Conservation (phyloP, 352 stramenopile genomes). For the Globisporangium nunn region DNA sequence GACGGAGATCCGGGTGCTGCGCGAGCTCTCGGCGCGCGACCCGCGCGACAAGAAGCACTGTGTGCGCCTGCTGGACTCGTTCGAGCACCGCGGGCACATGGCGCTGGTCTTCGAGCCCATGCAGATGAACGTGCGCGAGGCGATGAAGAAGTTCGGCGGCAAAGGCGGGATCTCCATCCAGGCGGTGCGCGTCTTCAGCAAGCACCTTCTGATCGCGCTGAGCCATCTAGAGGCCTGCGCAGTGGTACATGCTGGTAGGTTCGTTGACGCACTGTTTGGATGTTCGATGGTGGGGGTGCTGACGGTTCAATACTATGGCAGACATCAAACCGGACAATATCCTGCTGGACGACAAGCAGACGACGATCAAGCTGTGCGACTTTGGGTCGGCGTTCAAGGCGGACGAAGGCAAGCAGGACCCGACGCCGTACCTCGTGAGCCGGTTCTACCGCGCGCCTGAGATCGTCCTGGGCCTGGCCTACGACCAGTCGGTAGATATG, state of each 20-base stretch:
- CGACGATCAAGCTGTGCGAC: slow-evolving; percentile 95
- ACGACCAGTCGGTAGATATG: slow-evolving; percentile 96
- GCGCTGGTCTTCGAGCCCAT: slow-evolving; percentile 97
- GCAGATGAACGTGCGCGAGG: slow-evolving; percentile 95
- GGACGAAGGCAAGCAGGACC: slow-evolving; percentile 87
- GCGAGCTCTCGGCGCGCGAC: slow-evolving; percentile 62
- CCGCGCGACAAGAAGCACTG: slow-evolving; percentile 79
- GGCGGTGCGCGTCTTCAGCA: slow-evolving; percentile 79
- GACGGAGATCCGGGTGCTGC: slow-evolving; percentile 78
- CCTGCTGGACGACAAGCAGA: slow-evolving; percentile 93
- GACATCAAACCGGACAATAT: slow-evolving; percentile 99
- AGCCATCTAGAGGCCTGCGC: slow-evolving; percentile 62
- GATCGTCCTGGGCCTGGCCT: slow-evolving; percentile 86
- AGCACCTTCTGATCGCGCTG: slow-evolving; percentile 71
- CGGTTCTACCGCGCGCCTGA: slow-evolving; percentile 98
- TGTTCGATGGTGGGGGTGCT: not conserved
- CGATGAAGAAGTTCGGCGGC: slow-evolving; percentile 87
- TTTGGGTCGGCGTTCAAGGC: slow-evolving; percentile 96
- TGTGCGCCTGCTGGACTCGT: slow-evolving; percentile 76
- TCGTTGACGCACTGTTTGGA: not conserved
- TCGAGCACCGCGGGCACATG: slow-evolving; percentile 93
- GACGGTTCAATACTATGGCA: slow-evolving; percentile 4
- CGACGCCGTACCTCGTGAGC: slow-evolving; percentile 98
- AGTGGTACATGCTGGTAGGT: slow-evolving; percentile 91
- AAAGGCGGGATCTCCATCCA: slow-evolving; percentile 80